Evolutionary conservation across 2,329 filamentous ascomycete genomes (phyloP), one percentile per base, ranked within the genome.

Genomic region (Sporothrix protearum): DNA sequence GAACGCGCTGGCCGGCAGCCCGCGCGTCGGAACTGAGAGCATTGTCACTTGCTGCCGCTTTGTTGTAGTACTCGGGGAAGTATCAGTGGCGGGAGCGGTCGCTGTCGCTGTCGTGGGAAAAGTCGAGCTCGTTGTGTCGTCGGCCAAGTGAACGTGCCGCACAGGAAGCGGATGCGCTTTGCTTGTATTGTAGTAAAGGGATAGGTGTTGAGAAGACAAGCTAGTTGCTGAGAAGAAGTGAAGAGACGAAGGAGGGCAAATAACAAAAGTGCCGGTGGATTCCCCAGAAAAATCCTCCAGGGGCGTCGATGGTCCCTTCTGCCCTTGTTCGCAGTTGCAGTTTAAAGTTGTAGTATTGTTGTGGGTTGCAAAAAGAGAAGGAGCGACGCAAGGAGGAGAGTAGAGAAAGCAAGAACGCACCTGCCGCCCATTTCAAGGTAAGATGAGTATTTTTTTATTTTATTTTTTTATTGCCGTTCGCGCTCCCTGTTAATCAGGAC

Each of bases 1-100:
- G 30, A 63, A 14, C 45, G 71, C 42, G 68, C 61, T 69, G 53
- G 51, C 68, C 19, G 47, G 67, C 42, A 45, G 42, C 28, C 39
- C 39, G n/a, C 49, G 51, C 71, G 57, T 68, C 49, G 64, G 63
- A 22, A 5, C 25, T 16, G 47, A 39, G 9, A 25, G 22, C 30
- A 68, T 68, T 19, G 45, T 68, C 22, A 12, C 6, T 49, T 22
- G 4, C 3, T 55, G n/a, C 36, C 9, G 7, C 8, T 10, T 47
- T 8, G 25, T 19, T 47, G 10, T 25, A 22, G 3, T 25, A 2
- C n/a, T 25, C 3, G 33, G 14, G 19, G 3, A 63, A 19, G 42
- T 16, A 25, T 10, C n/a, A 10, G 14, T 2, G 14, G 57, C 3
- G 12, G 3, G 7, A 25, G 4, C 12, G 28, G 1, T 49, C 7